Percentiles rank a stretch among this genome's conserved stretches.
These are phyloP conservation scores for Skeletonema menzelii DNA, from an alignment of 108 stramenopile species.

Conservation along the genomic window DNA sequence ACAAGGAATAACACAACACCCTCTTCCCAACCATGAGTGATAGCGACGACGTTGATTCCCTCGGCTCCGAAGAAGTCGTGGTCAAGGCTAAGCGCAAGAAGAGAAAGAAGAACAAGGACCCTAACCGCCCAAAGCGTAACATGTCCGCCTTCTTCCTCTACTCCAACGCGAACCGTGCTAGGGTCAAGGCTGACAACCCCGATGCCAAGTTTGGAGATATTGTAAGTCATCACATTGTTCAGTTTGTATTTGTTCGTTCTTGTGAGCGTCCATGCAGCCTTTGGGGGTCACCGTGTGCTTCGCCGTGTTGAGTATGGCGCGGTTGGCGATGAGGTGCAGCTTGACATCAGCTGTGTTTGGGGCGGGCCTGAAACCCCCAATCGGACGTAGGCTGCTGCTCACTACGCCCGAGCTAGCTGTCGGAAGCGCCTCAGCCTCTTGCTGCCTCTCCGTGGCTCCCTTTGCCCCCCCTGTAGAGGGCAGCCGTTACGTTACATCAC, in stretches of 20 bases:
- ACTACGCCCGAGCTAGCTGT: neutral
- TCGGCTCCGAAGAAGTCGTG: slow-evolving; percentile 6
- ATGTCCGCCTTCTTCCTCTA: slow-evolving; percentile 89
- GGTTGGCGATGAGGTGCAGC: slow-evolving; percentile 8
- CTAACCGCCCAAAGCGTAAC: slow-evolving; percentile 78
- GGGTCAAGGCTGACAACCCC: slow-evolving; percentile 73
- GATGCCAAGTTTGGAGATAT: slow-evolving; percentile 80
- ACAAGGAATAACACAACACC: neutral
- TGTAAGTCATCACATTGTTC: slow-evolving; percentile 53
- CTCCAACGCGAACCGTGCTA: slow-evolving; percentile 68
- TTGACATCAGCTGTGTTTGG: neutral
- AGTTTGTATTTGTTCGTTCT: neutral
- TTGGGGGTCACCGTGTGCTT: neutral
- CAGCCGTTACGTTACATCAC: neutral
- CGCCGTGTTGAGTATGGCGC: slow-evolving; percentile 1
- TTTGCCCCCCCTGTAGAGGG: neutral
- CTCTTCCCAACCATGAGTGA: neutral
- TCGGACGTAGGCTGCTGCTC: neutral
- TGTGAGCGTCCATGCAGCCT: neutral
- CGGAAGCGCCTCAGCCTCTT: neutral
- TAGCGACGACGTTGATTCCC: neutral
- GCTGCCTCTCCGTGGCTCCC: neutral
- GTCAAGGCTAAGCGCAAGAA: slow-evolving; percentile 22
- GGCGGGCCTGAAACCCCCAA: neutral
- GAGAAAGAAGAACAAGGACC: slow-evolving; percentile 61